Evolutionary conservation across 2,329 filamentous ascomycete genomes (phyloP), one percentile per base, ranked within the genome.

Genomic region (Colletotrichum sp.): DNA sequence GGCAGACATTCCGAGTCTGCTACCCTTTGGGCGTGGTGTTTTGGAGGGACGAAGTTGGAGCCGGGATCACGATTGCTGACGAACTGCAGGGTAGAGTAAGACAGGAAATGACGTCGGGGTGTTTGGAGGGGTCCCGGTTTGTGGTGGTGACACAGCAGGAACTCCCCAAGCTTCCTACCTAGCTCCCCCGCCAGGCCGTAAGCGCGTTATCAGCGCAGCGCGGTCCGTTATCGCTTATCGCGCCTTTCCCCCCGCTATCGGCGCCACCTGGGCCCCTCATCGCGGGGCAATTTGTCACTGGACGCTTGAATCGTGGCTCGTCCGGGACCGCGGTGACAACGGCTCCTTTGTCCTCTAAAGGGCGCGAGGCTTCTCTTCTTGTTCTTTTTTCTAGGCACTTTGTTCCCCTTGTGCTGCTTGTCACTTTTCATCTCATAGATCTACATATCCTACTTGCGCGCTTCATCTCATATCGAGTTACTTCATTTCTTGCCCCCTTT

Each of bases 1-100:
- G 2, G 80, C 77, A 16, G 84, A 58, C 83, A 85, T 84, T 21
- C 2, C 2, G 13, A 34, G 28, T 28, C 9, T 28, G 15, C n/a
- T 18, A 12, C 28, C 26, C 55, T 58, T 58, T 43, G 4, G 30
- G 38, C 64, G 18, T 32, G 30, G 18, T 32, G 55, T 57, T 61
- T 18, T 8, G 10, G 28, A 61, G 28, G n/a, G 34, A 48, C 28
- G 63, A 24, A 6, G 43, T n/a, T 36, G 18, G n/a, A 21, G n/a
- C 43, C 43, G n/a, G 43, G 43, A 13, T 48, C 18, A 21, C 43
- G 10, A 21, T 48, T 48, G 43, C 43, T 13, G 43, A 48, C 43
- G 43, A 48, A 21, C 43, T 13, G 43, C 43, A 48, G n/a, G n/a
- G 43, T 8, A 15, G 38, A 32, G 28, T 6, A 48, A 48, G 28